phyloP scores from a whole-genome alignment of 345 rosid species.

The Hibiscus trionum region DNA sequence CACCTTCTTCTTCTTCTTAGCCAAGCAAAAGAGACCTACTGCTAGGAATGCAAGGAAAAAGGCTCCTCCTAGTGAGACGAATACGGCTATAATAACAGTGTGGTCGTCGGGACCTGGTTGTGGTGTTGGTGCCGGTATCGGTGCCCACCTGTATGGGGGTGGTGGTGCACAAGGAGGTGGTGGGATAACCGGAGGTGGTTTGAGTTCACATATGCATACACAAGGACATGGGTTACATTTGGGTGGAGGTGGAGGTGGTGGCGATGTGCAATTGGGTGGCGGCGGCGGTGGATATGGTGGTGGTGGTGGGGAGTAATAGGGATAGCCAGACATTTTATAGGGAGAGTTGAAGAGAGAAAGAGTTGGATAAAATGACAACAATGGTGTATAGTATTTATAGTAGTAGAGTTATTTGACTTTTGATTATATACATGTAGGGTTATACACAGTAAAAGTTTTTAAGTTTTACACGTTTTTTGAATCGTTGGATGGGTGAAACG shows the following conservation, averaged over 20 bases:
- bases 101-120: constrained; percentile 16
- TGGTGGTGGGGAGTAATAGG: constrained; percentile 4
- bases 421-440: background rate
- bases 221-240: background rate
- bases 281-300: background rate
- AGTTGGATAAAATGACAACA: background rate
- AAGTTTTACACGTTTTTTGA: too few species aligned
- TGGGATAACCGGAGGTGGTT: background rate
- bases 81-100: constrained; percentile 21
- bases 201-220: background rate
- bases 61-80: constrained; percentile 23
- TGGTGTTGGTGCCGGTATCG: background rate
- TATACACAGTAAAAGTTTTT: too few species aligned
- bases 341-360: background rate
- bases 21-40: constrained; percentile 26
- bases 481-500: too few species aligned
- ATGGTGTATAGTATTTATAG: background rate
- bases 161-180: background rate
- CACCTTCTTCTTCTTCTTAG: constrained; percentile 20
- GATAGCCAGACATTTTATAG: background rate
- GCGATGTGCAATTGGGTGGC: background rate
- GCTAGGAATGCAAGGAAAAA: constrained; percentile 30
- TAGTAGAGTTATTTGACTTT: background rate
- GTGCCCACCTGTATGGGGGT: background rate
- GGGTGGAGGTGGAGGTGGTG: constrained; percentile 7